Percentiles rank a stretch among this genome's conserved stretches.
phyloP scores from a whole-genome alignment of 305 asterid genomes.

The Plantago coronopus region DNA sequence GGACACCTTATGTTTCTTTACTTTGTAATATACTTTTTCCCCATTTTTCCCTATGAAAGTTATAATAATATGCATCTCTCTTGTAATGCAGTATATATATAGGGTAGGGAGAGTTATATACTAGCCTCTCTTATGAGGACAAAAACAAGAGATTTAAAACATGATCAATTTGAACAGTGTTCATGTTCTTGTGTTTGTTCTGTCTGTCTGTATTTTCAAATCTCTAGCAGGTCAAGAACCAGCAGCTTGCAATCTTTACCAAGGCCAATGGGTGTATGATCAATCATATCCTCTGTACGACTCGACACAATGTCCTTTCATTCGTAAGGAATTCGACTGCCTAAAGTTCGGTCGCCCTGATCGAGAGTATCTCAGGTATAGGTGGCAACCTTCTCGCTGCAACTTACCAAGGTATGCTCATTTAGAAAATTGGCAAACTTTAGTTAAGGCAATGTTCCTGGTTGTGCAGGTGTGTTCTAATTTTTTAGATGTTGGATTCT shows the following conservation, averaged over 20 bases:
- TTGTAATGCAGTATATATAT: no score
- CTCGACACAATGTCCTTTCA: slow-evolving; percentile 27
- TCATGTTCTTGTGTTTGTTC: not conserved
- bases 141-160: not conserved
- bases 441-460: not conserved
- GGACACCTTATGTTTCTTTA: no score
- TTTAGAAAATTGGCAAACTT: not conserved
- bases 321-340: slow-evolving; percentile 30
- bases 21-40: no score
- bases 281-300: slow-evolving; percentile 31
- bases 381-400: slow-evolving; percentile 38
- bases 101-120: no score
- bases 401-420: slow-evolving; percentile 31
- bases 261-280: slow-evolving; percentile 36
- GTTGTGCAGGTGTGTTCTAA: not conserved
- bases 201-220: not conserved
- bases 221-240: not conserved
- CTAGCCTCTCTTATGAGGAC: no score
- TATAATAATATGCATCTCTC: no score
- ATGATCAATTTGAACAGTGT: not conserved
- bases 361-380: slow-evolving; percentile 27
- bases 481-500: not conserved
- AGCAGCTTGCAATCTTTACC: slow-evolving; percentile 23
- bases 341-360: slow-evolving; percentile 31
- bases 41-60: no score